Base-by-base conservation (phyloP, 148 eudicot species). In the Dysphania ambrosioides region DNA sequence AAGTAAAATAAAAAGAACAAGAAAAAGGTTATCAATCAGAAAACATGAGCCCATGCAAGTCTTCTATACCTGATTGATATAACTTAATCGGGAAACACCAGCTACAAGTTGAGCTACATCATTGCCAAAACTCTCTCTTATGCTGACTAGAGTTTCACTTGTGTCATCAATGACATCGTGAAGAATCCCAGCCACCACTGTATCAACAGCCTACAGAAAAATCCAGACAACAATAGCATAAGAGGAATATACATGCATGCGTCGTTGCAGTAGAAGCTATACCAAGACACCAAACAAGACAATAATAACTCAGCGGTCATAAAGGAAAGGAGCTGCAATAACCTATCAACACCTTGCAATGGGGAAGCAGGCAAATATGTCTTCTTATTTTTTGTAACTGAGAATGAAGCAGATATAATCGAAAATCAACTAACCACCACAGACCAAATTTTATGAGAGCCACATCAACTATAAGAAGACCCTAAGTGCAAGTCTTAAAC, bases 131-230 rank as follows among this genome's bases (percentile, higher is more conserved):
- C 72, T 88, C 65, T 81, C 82, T 80, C 86, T 83, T 68, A 93
- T 83, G 79, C 76, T 83, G 66, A 59, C 72, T 75, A 89, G 81
- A 77, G 80, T 77, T 77, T 87, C 90, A 82, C 75, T 70, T n/a
- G 98, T 91, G 84, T 93, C 98, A 82, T 93, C 98, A 79, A 91
- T 76, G 53, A 93, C 91, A 65, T 93, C 98, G 82, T 93, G 98
- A 57, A 93, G 97, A 83, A 93, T 91, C 68, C 97, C 98, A 66
- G 98, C 92, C 42, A 91, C 93, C 76, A 93, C 87, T 24, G 98
- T 91, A 78, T 93, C 95, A 75, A 89, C 86, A 83, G 98, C 98
- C 98, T 92, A 73, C 68, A 80, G 35, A 74, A 82, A 35, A n/a
- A 73, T 62, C 57, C 1, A 19, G 53, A 3, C 34, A 70, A 49